Conservation (phyloP, 495 filamentous ascomycete species). For the Penicillium chermesinum region DNA sequence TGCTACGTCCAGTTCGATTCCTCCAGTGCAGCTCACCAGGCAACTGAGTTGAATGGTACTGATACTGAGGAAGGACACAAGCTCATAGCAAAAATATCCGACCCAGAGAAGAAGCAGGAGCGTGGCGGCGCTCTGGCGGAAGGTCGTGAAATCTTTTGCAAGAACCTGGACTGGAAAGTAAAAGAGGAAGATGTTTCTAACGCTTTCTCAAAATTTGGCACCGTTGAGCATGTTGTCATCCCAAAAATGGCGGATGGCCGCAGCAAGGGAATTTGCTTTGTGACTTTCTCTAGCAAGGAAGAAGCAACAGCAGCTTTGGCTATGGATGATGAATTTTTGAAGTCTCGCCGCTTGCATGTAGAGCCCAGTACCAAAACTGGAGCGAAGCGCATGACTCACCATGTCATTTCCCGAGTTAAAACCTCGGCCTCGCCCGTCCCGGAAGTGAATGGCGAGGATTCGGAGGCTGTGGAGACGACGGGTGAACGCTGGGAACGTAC, state of each 20-base stretch:
- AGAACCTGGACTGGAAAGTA: constrained; percentile 62
- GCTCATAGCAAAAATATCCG: constrained; percentile 74
- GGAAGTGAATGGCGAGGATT: constrained; percentile 29
- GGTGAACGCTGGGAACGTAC: constrained; percentile 48
- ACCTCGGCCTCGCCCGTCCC: constrained; percentile 33
- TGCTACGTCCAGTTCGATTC: constrained; percentile 86
- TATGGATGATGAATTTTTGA: constrained; percentile 68
- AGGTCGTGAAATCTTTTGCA: constrained; percentile 79
- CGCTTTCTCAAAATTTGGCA: constrained; percentile 70
- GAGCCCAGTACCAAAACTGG: constrained; percentile 48
- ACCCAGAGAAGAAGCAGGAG: constrained; percentile 69
- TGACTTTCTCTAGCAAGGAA: constrained; percentile 69
- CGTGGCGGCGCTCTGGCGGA: constrained; percentile 80
- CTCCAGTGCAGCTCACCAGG: constrained; percentile 55
- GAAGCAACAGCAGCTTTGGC: constrained; percentile 63
- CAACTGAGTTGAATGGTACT: constrained; percentile 65
- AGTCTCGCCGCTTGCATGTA: constrained; percentile 65
- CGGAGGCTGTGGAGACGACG: constrained; percentile 24
- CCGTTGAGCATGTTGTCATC: constrained; percentile 62
- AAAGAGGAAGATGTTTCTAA: constrained; percentile 63
- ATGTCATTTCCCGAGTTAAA: constrained; percentile 35
- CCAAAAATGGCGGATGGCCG: constrained; percentile 58
- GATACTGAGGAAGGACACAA: constrained; percentile 58
- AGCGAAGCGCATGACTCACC: constrained; percentile 43
- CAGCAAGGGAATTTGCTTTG: constrained; percentile 68